A percentile compares a stretch with the other conserved stretches of the same genome.
These are phyloP conservation scores for Parasarocladium wereldwijsianum DNA, from an alignment of 2,329 filamentous ascomycete genomes.

Conservation along the genomic window DNA sequence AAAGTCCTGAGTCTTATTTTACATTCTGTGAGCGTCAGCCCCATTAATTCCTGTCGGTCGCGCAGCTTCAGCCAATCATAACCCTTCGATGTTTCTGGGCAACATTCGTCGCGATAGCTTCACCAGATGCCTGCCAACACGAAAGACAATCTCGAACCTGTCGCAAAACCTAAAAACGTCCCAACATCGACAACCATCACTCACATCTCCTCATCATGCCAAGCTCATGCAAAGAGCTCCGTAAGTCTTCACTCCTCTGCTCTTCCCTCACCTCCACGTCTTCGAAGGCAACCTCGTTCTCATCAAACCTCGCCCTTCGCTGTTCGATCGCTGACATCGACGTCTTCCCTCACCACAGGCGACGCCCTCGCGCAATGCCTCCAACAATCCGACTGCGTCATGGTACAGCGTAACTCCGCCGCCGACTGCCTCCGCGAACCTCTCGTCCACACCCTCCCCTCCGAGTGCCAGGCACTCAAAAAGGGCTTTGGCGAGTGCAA, in stretches of 20 bases:
- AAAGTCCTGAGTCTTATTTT: too few relatives aligned
- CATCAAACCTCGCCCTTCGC: conserved; percentile 1
- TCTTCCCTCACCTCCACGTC: not conserved
- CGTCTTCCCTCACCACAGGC: conserved; percentile 43
- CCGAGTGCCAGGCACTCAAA: conserved; percentile 81
- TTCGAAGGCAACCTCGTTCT: conserved; percentile 5
- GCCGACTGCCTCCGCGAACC: conserved; percentile 79
- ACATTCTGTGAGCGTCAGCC: not conserved
- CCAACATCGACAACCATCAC: too few relatives aligned
- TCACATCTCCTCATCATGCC: conserved; percentile 51
- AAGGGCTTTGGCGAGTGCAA: conserved; percentile 92
- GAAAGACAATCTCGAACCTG: too few relatives aligned
- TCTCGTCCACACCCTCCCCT: conserved; percentile 67
- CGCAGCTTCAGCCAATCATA: conserved; percentile 1
- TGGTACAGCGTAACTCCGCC: conserved; percentile 76
- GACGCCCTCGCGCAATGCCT: conserved; percentile 87
- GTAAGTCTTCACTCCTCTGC: conserved; percentile 37
- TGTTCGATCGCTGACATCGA: conserved; percentile 1
- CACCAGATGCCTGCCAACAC: conserved; percentile 2
- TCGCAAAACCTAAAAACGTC: too few relatives aligned
- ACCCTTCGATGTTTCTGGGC: not conserved
- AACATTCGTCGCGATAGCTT: conserved; percentile 3
- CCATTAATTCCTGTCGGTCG: too few relatives aligned
- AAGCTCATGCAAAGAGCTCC: conserved; percentile 90
- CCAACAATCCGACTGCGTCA: conserved; percentile 90